These are phyloP conservation scores for Anethum foeniculum DNA, from an alignment of 140 eudicot species.

Conservation along the genomic window DNA sequence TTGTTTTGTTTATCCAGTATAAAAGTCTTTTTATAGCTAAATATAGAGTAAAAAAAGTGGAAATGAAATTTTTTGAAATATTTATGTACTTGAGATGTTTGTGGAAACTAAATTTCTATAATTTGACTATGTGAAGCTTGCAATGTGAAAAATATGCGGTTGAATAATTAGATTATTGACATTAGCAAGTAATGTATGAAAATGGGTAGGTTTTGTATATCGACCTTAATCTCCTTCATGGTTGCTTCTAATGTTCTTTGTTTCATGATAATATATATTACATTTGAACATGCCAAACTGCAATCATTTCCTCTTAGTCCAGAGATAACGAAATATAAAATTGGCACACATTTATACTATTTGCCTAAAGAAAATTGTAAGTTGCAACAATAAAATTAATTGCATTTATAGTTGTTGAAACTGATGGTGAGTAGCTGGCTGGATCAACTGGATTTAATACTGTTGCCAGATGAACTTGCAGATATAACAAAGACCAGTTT, in stretches of 20 bases:
- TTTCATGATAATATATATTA: not conserved
- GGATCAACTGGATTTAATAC: constrained; percentile 29
- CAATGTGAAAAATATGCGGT: too few species aligned
- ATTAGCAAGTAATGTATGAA: too few species aligned
- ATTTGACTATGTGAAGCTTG: too few species aligned
- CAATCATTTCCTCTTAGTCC: not conserved
- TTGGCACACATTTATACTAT: not conserved
- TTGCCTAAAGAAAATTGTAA: not conserved
- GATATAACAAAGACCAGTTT: too few species aligned
- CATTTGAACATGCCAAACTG: not conserved
- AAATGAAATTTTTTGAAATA: not conserved
- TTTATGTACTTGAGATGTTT: not conserved
- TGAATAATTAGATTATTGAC: too few species aligned
- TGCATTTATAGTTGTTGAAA: constrained; percentile 70
- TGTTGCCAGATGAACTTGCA: too few species aligned
- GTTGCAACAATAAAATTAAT: constrained; percentile 7
- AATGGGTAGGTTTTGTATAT: not conserved
- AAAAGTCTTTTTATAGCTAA: not conserved
- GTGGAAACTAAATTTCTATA: not conserved
- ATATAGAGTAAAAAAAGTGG: not conserved
- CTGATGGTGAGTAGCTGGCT: constrained; percentile 74
- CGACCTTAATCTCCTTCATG: not conserved
- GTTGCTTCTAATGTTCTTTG: not conserved
- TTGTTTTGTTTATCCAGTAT: not conserved
- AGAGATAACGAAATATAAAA: not conserved